Evolutionary conservation across 306 rosid species (phyloP), one percentile per base, ranked within the genome.

Genomic region (Pterocarpus macrocarpus): DNA sequence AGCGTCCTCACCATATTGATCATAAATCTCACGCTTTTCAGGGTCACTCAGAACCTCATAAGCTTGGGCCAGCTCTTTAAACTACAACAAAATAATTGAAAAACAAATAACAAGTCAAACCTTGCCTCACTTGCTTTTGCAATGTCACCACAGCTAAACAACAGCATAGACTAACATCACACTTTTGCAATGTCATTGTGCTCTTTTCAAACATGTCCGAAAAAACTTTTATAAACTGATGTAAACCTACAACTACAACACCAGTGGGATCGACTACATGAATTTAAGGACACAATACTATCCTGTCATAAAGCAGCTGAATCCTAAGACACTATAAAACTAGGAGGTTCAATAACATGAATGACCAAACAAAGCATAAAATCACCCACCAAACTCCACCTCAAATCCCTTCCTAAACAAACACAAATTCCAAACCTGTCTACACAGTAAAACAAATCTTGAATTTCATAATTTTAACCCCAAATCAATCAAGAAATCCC

Each of bases 11-110:
- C 98, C 98, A 61, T 92, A 94, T 36, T 88, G 93, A 80, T 94
- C 98, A 70, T 94, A 94, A 71, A 94, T 84, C 80, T 94, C 97
- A 74, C 98, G 98, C 81, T 94, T 94, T 83, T 92, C 98, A 13
- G 98, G 97, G 61, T 94, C 98, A 74, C 95, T 91, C 64, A 95
- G 80, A 73, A 95, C 97, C 87, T 95, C 97, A 36, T 95, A 95
- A 22, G 98, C 98, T 83, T 92, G 97, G 6, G 97, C 97, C 83
- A 95, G 79, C 92, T 95, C 98, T 65, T 95, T 95, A 77, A 95
- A 95, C 98, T 94, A 70, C 70, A 80, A 2, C 22, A 16, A 56
- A 8, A 34, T 32, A 33, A 69, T 1, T 1, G 4, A 1, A 12
- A 5, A 8, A 78, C 7, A 35, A 77, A 17, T 3, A 28, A 76